Evolutionary conservation across 2,329 filamentous ascomycete genomes (phyloP).

Genomic region (Monosporascus sp.): DNA sequence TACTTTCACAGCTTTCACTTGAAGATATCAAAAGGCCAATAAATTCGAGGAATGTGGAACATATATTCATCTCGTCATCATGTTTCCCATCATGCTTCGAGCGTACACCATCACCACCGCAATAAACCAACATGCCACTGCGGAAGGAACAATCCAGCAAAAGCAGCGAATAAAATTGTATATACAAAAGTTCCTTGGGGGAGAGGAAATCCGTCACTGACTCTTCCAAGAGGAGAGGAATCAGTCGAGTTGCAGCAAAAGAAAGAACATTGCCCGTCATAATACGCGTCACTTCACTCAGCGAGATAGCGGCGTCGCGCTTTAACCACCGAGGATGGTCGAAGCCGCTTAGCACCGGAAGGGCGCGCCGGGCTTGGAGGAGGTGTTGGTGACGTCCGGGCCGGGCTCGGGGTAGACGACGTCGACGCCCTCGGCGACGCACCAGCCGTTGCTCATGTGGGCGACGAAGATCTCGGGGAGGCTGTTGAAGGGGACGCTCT

Average conservation of each 20-base stretch:
- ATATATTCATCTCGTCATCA: too few relatives aligned
- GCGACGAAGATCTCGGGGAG: constrained; percentile 67
- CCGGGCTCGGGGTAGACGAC: constrained; percentile 64
- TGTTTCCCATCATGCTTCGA: neutral
- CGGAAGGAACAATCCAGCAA: neutral
- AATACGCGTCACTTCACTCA: too few relatives aligned
- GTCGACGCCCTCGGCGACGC: constrained; percentile 54
- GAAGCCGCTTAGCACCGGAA: constrained; percentile 17
- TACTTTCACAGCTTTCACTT: too few relatives aligned
- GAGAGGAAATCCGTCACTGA: too few relatives aligned
- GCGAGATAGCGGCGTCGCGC: too few relatives aligned
- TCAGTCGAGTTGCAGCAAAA: too few relatives aligned
- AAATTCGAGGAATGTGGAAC: too few relatives aligned
- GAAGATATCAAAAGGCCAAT: too few relatives aligned
- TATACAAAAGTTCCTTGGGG: neutral
- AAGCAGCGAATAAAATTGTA: neutral
- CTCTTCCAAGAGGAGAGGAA: too few relatives aligned
- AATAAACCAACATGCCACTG: neutral
- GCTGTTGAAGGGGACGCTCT: constrained; percentile 37
- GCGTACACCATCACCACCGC: neutral
- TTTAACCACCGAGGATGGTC: neutral
- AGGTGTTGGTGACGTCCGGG: constrained; percentile 39
- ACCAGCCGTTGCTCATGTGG: constrained; percentile 55
- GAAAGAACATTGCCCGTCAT: too few relatives aligned
- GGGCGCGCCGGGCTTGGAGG: constrained; percentile 31